phyloP scores from a whole-genome alignment of 805 yeast genomes.

The Candida stauntonica region DNA sequence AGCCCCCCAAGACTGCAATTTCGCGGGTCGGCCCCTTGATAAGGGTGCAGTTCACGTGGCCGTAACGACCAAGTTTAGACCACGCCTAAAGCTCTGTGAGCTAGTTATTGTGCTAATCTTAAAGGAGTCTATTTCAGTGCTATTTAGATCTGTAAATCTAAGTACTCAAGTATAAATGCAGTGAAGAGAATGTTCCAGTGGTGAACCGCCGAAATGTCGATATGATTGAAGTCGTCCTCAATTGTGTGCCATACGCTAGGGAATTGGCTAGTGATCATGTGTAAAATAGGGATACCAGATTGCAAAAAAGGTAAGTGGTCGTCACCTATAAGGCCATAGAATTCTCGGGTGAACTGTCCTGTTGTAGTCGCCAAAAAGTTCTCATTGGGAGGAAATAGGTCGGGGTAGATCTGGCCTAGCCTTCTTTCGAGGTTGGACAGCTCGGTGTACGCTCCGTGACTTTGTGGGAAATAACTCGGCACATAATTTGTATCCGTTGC shows the following conservation, averaged over 20 bases:
- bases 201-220: conserved; percentile 36
- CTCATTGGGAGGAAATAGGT: background rate
- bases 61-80: too few relatives aligned
- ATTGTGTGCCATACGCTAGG: conserved; percentile 52
- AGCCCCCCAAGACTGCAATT: too few relatives aligned
- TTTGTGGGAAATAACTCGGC: conserved; percentile 40
- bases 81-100: too few relatives aligned
- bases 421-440: conserved; percentile 35
- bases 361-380: conserved; percentile 14
- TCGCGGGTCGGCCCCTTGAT: too few relatives aligned
- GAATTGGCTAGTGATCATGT: conserved; percentile 48
- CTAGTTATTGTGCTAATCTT: too few relatives aligned
- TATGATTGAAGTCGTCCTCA: conserved; percentile 40
- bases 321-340: conserved; percentile 34
- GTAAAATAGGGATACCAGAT: conserved; percentile 45
- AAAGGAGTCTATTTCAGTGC: too few relatives aligned
- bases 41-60: too few relatives aligned
- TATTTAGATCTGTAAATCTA: too few relatives aligned
- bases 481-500: conserved; percentile 25
- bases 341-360: conserved; percentile 16
- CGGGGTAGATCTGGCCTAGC: conserved; percentile 11
- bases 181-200: conserved; percentile 44
- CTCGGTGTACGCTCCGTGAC: conserved; percentile 35
- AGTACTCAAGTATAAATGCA: conserved; percentile 34
- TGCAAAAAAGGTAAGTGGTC: conserved; percentile 51